These are phyloP conservation scores for Tylopilus vinaceipallidus DNA, from an alignment of 768 basidiomycete genomes.

Conservation along the genomic window DNA sequence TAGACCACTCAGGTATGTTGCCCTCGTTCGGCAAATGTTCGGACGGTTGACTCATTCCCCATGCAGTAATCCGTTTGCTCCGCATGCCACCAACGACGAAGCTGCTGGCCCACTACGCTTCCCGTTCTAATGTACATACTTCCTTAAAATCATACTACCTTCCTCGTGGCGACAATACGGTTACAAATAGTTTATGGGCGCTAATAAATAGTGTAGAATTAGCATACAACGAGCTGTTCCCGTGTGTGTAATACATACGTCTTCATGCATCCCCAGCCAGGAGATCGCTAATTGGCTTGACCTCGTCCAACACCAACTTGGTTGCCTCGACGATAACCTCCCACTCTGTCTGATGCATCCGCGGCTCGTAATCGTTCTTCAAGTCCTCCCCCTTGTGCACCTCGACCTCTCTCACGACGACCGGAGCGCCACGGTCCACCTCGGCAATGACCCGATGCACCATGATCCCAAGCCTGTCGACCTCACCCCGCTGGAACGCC, in stretches of 20 bases:
- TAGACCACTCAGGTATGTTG: constrained; percentile 15
- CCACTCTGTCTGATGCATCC: constrained; percentile 85
- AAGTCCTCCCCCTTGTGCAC: constrained; percentile 69
- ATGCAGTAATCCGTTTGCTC: constrained; percentile 16
- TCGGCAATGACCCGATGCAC: constrained; percentile 91
- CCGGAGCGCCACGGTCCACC: constrained; percentile 88
- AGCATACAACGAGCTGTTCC: constrained; percentile 12
- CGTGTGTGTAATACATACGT: constrained; percentile 10
- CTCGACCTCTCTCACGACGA: constrained; percentile 77
- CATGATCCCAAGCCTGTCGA: constrained; percentile 81
- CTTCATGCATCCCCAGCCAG: background rate
- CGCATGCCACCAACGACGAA: constrained; percentile 15
- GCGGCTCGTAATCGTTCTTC: constrained; percentile 62
- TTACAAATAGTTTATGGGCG: constrained; percentile 17
- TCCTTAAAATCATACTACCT: background rate
- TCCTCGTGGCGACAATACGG: constrained; percentile 7
- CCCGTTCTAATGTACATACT: constrained; percentile 25
- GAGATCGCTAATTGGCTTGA: constrained; percentile 25
- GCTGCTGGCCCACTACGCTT: constrained; percentile 22
- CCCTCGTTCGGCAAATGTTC: background rate
- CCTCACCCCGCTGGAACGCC: constrained; percentile 82
- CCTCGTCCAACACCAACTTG: constrained; percentile 60
- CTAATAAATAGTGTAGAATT: constrained; percentile 14
- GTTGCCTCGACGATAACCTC: constrained; percentile 88
- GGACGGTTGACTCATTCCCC: background rate